Percentiles rank a stretch among this genome's conserved stretches.
Evolutionary conservation across 306 rosid genomes (phyloP).

Genomic region (Comarum palustre): DNA sequence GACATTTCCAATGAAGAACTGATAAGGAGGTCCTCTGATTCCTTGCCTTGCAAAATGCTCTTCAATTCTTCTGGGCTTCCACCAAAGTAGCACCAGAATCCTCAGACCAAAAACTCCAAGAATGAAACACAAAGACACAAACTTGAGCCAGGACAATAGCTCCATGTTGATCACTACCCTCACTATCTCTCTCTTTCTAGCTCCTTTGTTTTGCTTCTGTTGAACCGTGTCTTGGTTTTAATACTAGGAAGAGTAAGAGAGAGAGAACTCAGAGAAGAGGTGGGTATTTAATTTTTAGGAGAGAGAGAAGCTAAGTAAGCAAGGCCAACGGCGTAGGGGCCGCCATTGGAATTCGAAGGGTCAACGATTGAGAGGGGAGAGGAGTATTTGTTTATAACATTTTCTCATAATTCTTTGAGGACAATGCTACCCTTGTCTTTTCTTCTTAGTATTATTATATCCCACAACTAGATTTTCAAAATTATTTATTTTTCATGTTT

Average conservation of each 20-base stretch:
- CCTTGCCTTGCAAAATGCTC: conserved; percentile 77
- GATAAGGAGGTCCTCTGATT: conserved; percentile 90
- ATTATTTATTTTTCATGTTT: background rate
- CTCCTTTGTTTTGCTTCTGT: conserved; percentile 26
- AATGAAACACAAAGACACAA: conserved; percentile 24
- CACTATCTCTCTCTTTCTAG: background rate
- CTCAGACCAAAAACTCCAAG: conserved; percentile 36
- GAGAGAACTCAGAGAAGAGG: conserved; percentile 19
- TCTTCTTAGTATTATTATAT: conserved; percentile 19
- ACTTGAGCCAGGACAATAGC: conserved; percentile 44
- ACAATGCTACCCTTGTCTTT: conserved; percentile 48
- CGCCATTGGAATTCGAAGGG: conserved; percentile 78
- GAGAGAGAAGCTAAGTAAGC: conserved; percentile 29
- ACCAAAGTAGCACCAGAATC: conserved; percentile 60
- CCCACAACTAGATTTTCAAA: conserved; percentile 20
- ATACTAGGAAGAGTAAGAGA: conserved; percentile 32
- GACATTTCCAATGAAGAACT: conserved; percentile 90
- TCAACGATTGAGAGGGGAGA: conserved; percentile 50
- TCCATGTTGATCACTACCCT: conserved; percentile 31
- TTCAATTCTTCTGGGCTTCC: conserved; percentile 80
- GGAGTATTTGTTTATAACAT: background rate
- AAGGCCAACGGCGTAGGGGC: conserved; percentile 97
- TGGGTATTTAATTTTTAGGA: conserved; percentile 20
- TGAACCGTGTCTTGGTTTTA: conserved; percentile 47
- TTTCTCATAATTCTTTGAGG: conserved; percentile 15